These are phyloP conservation scores for Thelonectria discophora DNA, from an alignment of 2,329 filamentous ascomycete species.

Conservation along the genomic window DNA sequence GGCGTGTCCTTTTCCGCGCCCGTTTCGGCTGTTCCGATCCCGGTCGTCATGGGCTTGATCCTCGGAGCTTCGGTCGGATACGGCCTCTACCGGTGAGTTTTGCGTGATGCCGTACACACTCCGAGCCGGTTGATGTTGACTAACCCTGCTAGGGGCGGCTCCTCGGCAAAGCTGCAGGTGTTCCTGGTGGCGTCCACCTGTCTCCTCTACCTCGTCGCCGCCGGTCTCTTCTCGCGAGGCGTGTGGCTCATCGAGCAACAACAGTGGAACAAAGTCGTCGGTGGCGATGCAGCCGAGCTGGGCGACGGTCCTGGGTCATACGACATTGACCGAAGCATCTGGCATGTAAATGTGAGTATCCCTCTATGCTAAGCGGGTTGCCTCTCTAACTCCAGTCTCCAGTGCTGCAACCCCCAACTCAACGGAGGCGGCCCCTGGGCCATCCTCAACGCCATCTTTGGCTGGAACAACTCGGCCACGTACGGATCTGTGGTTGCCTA, in stretches of 20 bases:
- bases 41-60: conserved; percentile 75
- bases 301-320: conserved; percentile 76
- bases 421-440: conserved; percentile 84
- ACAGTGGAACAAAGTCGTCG: conserved; percentile 72
- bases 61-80: conserved; percentile 75
- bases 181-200: conserved; percentile 87
- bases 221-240: conserved; percentile 80
- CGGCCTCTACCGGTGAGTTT: conserved; percentile 75
- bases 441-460: conserved; percentile 85
- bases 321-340: conserved; percentile 79
- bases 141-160: conserved; percentile 50
- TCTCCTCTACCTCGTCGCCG: conserved; percentile 84
- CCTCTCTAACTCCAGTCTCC: background rate
- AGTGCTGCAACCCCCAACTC: conserved; percentile 80
- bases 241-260: conserved; percentile 80
- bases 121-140: background rate
- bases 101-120: rapidly evolving
- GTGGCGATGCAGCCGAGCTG: conserved; percentile 63
- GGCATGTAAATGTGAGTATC: conserved; percentile 79
- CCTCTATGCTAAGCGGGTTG: background rate
- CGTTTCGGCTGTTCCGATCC: conserved; percentile 78
- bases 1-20: conserved; percentile 82
- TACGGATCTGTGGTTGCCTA: conserved; percentile 88
- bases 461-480: conserved; percentile 89
- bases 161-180: conserved; percentile 63